Conservation (phyloP, 1,139 yeast genomes). For the Pichia sp. region DNA sequence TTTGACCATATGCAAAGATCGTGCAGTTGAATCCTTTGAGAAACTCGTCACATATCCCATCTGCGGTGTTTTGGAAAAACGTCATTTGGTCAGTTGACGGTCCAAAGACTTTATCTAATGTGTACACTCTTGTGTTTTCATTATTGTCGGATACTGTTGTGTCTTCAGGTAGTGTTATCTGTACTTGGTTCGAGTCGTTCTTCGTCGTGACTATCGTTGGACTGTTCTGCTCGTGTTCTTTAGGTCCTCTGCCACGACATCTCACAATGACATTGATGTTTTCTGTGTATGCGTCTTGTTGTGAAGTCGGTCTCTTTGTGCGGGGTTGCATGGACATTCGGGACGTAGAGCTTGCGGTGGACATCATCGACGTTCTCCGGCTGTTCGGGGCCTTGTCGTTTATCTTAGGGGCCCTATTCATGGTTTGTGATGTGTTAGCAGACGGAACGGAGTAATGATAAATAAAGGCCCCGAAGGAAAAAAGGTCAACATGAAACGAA, state of each 20-base stretch:
- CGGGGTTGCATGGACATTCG: too few relatives aligned
- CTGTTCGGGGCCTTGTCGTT: too few relatives aligned
- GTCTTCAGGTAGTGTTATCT: constrained; percentile 35
- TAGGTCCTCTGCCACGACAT: constrained; percentile 77
- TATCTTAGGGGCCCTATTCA: too few relatives aligned
- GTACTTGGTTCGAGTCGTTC: constrained; percentile 36
- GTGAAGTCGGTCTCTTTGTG: neutral
- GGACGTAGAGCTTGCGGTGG: too few relatives aligned
- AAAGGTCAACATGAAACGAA: neutral
- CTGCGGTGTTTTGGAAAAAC: constrained; percentile 60
- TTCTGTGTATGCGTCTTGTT: neutral
- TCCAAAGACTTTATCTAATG: constrained; percentile 75
- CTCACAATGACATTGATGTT: constrained; percentile 57
- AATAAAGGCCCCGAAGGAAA: too few relatives aligned
- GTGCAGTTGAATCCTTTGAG: constrained; percentile 75
- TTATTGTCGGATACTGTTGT: neutral
- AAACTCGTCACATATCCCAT: constrained; percentile 64
- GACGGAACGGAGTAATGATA: too few relatives aligned
- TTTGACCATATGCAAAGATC: constrained; percentile 84
- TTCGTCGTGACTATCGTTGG: constrained; percentile 68
- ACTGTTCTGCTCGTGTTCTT: constrained; percentile 69
- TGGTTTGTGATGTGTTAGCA: too few relatives aligned
- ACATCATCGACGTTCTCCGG: too few relatives aligned
- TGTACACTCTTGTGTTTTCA: constrained; percentile 45
- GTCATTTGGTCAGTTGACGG: constrained; percentile 63